Base-by-base conservation (phyloP, 768 basidiomycete species). In the Rhizopogon sp. region DNA sequence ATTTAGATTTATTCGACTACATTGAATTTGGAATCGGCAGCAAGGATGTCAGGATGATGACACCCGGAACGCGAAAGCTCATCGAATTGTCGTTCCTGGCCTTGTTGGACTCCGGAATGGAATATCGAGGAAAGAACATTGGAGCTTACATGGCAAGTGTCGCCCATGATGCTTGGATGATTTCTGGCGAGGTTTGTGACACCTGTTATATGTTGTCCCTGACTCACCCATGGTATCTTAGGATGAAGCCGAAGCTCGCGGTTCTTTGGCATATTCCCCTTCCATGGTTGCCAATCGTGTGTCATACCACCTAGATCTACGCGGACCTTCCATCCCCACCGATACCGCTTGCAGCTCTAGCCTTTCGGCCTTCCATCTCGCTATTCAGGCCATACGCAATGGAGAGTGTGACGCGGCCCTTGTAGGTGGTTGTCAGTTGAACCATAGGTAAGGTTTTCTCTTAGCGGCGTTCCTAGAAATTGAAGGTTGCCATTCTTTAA, bases 291-390 rank as follows among this genome's bases (percentile, higher is more conserved):
- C 77, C 17, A 70, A 73, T 57, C 61, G 68, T 39, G 61, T 72
- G n/a, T 69, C 69, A 16, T 74, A 68, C 56, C 63, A 64, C 0
- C 65, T 73, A 41, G 71, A 74, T 46, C 54, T 74, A n/a, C 70
- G 64, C 1, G 79, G 79, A 10, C 81, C 80, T 13, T 82, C 80
- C 4, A 56, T 81, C 37, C 75, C 79, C 5, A 59, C 74, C 0
- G 79, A 82, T 56, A 79, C 77, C 0, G 78, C 78, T 1, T 81
- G 80, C 57, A 79, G 76, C 37, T 80, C 78, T 17, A 72, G 70
- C 11, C 62, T 76, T 17, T 73, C 69, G 6, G 77, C 76, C 2
- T 66, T 77, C 43, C 79, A 82, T 62, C 70, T 81, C 16, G 80
- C 76, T 2, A 67, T 80, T 2, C 73, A 75, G 29, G 72, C 76